These are phyloP conservation scores for Apiotrichum gracile DNA, from an alignment of 1,284 basidiomycete species.

Conservation along the genomic window DNA sequence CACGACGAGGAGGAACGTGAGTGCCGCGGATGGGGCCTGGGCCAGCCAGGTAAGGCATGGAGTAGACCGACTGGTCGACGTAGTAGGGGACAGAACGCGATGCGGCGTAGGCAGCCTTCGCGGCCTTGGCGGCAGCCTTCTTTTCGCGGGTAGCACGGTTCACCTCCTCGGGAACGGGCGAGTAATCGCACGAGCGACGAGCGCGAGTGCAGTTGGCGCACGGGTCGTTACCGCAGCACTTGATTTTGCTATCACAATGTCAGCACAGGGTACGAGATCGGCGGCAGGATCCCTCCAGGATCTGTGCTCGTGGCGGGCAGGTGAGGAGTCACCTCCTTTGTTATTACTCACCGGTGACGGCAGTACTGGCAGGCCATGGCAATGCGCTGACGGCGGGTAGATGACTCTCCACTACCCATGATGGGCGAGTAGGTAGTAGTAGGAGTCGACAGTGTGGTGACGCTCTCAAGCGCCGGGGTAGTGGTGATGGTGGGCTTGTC, in stretches of 20 bases:
- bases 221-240: slow-evolving; percentile 43
- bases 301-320: too few species aligned
- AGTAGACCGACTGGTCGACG: slow-evolving; percentile 26
- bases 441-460: slow-evolving; percentile 1
- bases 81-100: slow-evolving; percentile 30
- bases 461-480: slow-evolving; percentile 3
- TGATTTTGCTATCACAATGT: slow-evolving; percentile 38
- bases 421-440: slow-evolving; percentile 7
- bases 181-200: slow-evolving; percentile 41
- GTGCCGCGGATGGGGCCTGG: slow-evolving; percentile 20
- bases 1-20: slow-evolving; percentile 29
- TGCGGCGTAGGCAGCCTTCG: slow-evolving; percentile 21
- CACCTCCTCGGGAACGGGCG: slow-evolving; percentile 45
- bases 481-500: slow-evolving; percentile 6
- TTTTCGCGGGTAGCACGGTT: slow-evolving; percentile 43
- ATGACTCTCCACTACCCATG: slow-evolving; percentile 21
- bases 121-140: slow-evolving; percentile 41
- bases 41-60: slow-evolving; percentile 27
- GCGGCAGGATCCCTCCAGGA: too few species aligned
- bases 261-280: slow-evolving; percentile 1
- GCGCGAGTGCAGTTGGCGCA: slow-evolving; percentile 45
- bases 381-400: slow-evolving; percentile 35
- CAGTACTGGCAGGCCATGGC: slow-evolving; percentile 46
- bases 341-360: slow-evolving; percentile 37
- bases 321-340: too few species aligned